Evolutionary conservation across 2,329 filamentous ascomycete species (phyloP), one percentile per base, ranked within the genome.

Genomic region (Pseudogymnoascus sp.): DNA sequence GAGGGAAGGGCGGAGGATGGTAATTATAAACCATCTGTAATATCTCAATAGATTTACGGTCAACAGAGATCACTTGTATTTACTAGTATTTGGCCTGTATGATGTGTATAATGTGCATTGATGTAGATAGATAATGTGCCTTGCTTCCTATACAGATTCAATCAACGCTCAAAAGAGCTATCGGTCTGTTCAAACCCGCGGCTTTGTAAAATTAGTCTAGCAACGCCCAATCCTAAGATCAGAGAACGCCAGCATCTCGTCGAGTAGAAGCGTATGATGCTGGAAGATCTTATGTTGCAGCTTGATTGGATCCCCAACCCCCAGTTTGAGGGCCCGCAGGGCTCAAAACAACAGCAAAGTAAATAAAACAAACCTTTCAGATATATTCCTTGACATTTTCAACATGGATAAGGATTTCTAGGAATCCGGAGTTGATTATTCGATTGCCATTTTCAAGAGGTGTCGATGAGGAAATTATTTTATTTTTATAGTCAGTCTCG

Each of bases 1-100:
- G 66, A 22, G 73, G 73, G n/a, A 74, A 74, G 62, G 72, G 73
- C 0, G 73, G 72, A 12, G 68, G 67, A 12, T 69, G 68, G 67
- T 70, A 60, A 62, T 57, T n/a, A 58, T 54, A 36, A 60, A 25
- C 8, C 28, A 54, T 20, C 6, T 54, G 16, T 33, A 47, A 33
- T 12, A 47, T 47, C 36, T 47, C 18, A 25, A 60, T 57, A 60
- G 58, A 60, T 33, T 33, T 54, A 54, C 9, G 9, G 6, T 9
- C 28, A 54, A 54, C 16, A n/a, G 47, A 54, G 47, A 54, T 33
- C 28, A 54, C 25, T 35, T 54, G 41, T 47, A 28, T 47, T 47
- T 22, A 28, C 25, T 54, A 18, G 28, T 54, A 20, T 54, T 54
- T 33, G 28, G 25, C 2, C 9, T 18, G 25, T 33, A 30, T 54